These are phyloP conservation scores for Euphorbia celastroides DNA, from an alignment of 441 rosid species.

Conservation along the genomic window DNA sequence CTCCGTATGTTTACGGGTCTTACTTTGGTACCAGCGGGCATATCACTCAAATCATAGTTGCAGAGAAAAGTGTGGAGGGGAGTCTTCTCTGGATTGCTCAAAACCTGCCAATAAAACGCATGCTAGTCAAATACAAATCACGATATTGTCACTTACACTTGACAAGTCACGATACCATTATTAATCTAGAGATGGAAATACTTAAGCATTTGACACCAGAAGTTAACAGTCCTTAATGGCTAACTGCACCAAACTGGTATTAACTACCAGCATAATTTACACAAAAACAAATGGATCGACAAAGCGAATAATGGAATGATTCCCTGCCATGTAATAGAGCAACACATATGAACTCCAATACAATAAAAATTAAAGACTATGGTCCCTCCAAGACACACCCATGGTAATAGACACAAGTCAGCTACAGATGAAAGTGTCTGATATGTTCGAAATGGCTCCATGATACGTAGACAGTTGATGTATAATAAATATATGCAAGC, in stretches of 20 bases:
- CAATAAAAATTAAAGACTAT: too few relatives aligned
- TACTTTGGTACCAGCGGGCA: slow-evolving; percentile 97
- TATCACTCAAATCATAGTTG: slow-evolving; percentile 89
- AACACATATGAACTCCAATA: too few relatives aligned
- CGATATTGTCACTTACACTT: background rate
- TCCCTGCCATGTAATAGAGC: too few relatives aligned
- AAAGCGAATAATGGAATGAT: too few relatives aligned
- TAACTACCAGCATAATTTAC: background rate
- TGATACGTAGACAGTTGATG: too few relatives aligned
- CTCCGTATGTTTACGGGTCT: slow-evolving; percentile 10
- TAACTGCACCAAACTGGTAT: background rate
- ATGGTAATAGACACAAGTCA: too few relatives aligned
- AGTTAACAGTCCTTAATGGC: background rate
- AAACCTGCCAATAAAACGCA: slow-evolving; percentile 53
- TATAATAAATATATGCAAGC: too few relatives aligned
- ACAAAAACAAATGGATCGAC: background rate
- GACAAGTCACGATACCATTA: background rate
- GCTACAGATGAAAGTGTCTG: too few relatives aligned
- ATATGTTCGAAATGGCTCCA: too few relatives aligned
- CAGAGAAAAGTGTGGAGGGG: slow-evolving; percentile 97
- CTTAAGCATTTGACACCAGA: too few relatives aligned
- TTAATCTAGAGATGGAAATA: too few relatives aligned
- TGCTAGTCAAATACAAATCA: slow-evolving; percentile 2
- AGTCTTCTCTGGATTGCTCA: slow-evolving; percentile 97
- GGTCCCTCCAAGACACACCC: too few relatives aligned